Evolutionary conservation across 2,329 filamentous ascomycete genomes (phyloP), one percentile per base, ranked within the genome.

Genomic region (Microdochium bolleyi): DNA sequence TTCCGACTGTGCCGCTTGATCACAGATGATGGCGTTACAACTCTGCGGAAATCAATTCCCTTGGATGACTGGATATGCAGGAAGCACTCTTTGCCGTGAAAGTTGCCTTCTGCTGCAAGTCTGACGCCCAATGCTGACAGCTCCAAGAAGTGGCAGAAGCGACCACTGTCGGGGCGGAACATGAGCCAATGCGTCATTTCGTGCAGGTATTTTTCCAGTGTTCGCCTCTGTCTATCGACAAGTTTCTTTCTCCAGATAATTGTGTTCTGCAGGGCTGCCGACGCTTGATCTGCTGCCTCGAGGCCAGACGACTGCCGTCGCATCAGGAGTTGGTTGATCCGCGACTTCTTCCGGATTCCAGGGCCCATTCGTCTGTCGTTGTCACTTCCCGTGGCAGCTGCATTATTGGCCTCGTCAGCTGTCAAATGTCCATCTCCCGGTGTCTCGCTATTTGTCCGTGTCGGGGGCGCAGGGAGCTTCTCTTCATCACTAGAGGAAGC

Each of bases 131-230:
- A 77, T 1, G 95, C 92, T 21, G 94, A 99, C 9, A 99, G 76
- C 67, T 99, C 94, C 2, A 99, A 75, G 67, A 99, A 99, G 58
- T 95, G 94, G 72, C 94, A 99, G 3, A 99, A 76, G 10, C 94
- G 84, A 63, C 96, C 97, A 71, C 91, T 96, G 69, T 97, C 92
- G 7, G 94, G 85, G 48, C 92, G 84, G 72, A 99, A 99, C 70
- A 99, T 97, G 61, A 99, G 83, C 81, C 92, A 97, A 52, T 89
- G 85, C 55, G 97, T 92, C 84, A 97, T 90, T 62, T 92, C 88
- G 58, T 92, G 89, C 21, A 99, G 74, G 66, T 99, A 99, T 49
- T 84, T 84, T 66, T 97, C 94, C 30, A 99, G 75, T 65, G 89
- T 89, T 61, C 84, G 87, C 53, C 92, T 83, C 69, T 96, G 92